phyloP scores from a whole-genome alignment of 768 basidiomycete species.

The Leccinum ochraceum region DNA sequence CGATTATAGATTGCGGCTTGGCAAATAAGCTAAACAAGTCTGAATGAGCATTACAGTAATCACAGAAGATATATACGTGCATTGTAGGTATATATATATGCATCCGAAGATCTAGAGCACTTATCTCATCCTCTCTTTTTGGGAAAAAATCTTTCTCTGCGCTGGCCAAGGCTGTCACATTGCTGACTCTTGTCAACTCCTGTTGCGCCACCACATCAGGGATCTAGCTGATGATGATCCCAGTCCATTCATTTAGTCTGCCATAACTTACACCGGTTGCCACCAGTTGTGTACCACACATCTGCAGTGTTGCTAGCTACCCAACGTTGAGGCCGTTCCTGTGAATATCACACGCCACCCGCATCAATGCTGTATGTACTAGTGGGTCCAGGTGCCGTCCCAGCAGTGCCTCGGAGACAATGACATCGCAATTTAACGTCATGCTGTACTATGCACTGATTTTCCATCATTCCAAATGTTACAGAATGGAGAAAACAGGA shows the following conservation, averaged over 20 bases:
- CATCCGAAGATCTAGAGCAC: too few relatives aligned
- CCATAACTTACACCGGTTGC: too few relatives aligned
- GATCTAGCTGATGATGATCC: too few relatives aligned
- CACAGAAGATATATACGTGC: too few relatives aligned
- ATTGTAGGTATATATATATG: too few relatives aligned
- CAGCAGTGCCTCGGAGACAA: background rate
- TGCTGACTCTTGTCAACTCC: background rate
- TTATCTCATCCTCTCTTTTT: background rate
- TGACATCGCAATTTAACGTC: background rate
- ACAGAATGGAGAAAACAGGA: background rate
- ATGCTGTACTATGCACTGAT: background rate
- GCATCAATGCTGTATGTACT: background rate
- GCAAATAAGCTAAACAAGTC: too few relatives aligned
- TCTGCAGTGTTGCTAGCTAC: too few relatives aligned
- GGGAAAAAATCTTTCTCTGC: background rate
- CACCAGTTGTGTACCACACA: too few relatives aligned
- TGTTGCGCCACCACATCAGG: background rate
- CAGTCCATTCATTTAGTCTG: too few relatives aligned
- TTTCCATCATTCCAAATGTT: background rate
- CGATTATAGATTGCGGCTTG: background rate
- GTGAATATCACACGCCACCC: background rate
- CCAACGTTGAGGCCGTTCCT: too few relatives aligned
- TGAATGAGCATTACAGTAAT: too few relatives aligned
- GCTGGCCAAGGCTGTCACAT: background rate
- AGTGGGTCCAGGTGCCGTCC: too few relatives aligned